Percentiles rank a stretch among this genome's conserved stretches.
Conservation (phyloP, 257 asterid species). For the Penstemon davidsonii region DNA sequence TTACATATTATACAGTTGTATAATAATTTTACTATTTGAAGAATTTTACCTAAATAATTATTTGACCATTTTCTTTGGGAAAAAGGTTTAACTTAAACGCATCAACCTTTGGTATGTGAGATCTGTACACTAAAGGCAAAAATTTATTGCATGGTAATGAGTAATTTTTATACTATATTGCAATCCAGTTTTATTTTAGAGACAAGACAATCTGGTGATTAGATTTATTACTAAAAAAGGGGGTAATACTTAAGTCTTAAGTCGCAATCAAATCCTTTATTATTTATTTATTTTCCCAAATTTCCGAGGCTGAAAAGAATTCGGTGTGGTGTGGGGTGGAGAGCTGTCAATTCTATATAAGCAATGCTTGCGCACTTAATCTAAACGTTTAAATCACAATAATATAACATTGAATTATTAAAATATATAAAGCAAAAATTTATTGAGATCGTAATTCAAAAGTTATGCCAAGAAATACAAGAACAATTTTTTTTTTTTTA, state of each 20-base stretch:
- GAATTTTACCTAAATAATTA: too few relatives aligned
- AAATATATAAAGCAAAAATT: too few relatives aligned
- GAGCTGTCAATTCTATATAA: too few relatives aligned
- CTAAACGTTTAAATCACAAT: neutral
- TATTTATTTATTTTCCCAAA: neutral
- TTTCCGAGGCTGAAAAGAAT: neutral
- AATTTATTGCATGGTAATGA: neutral
- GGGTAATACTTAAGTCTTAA: neutral
- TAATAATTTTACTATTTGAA: too few relatives aligned
- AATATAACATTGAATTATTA: too few relatives aligned
- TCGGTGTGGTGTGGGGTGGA: neutral
- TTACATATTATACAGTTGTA: too few relatives aligned
- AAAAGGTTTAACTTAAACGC: neutral
- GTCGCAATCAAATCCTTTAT: neutral
- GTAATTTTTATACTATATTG: neutral
- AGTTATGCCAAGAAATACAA: too few relatives aligned
- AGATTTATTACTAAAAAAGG: neutral
- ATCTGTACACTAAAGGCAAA: neutral
- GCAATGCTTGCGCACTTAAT: neutral
- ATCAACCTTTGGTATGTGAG: neutral
- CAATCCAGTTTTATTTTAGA: neutral
- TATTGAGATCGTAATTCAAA: too few relatives aligned
- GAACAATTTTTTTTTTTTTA: too few relatives aligned
- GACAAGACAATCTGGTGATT: neutral
- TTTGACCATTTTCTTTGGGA: too few relatives aligned